phyloP scores from a whole-genome alignment of 2,329 filamentous ascomycete genomes.

The Talaromyces sp. region DNA sequence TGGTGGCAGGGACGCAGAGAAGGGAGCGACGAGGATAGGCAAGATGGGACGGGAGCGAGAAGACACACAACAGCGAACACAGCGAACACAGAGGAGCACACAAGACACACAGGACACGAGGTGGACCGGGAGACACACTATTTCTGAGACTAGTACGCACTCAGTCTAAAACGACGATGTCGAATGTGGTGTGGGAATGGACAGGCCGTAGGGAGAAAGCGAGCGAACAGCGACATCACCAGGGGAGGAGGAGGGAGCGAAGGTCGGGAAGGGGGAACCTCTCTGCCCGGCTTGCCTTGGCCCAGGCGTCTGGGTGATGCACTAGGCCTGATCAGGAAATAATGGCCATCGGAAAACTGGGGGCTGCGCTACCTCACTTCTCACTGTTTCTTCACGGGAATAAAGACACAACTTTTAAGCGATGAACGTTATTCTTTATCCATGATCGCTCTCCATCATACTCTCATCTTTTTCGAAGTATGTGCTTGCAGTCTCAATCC shows the following conservation, averaged over 20 bases:
- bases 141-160: background rate
- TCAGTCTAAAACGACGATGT: constrained; percentile 1
- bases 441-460: background rate
- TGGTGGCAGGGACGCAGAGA: constrained; percentile 12
- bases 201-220: constrained; percentile 3
- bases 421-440: too few relatives aligned
- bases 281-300: background rate
- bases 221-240: background rate
- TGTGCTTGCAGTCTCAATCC: background rate
- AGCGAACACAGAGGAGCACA: background rate
- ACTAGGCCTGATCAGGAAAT: constrained; percentile 3
- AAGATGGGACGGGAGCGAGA: background rate
- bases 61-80: background rate
- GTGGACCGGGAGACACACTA: constrained; percentile 9
- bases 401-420: background rate
- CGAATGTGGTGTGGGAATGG: background rate
- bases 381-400: background rate
- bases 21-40: constrained; percentile 12
- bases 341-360: background rate
- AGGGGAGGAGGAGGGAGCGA: background rate
- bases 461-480: background rate
- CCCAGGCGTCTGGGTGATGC: background rate
- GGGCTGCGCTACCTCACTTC: background rate
- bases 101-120: background rate
- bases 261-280: background rate